Evolutionary conservation across 352 stramenopile genomes (phyloP), one percentile per base, ranked within the genome.

Genomic region (Globisporangium echinulatum): DNA sequence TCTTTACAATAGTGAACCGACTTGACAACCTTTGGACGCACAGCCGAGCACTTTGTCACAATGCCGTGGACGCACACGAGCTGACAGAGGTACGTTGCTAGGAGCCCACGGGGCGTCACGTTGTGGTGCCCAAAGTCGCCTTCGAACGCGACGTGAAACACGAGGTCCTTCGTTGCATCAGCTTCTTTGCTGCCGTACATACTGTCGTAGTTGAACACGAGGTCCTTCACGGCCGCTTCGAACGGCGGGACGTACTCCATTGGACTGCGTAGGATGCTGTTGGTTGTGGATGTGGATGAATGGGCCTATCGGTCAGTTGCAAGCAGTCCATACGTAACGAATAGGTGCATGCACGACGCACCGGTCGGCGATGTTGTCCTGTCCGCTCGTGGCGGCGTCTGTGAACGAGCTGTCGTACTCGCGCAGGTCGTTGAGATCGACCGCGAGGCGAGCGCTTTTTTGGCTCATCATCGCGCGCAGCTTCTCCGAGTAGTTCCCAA

Each of bases 41-140:
- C 93, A 4, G 92, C 80, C 10, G 96, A 97, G 82, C 92, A 96
- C 77, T 99, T 99, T 14, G 97, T 99, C 25, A 99, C 96, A 59
- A 99, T 99, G 13, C 98, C 97, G 68, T 99, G 96, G 0, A 99
- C 96, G 64, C 96, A 99, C 46, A 99, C 96, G 61, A 99, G 87
- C 56, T 97, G 86, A 8, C 91, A 92, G 9, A 99, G 71, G 42
- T 94, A 94, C 6, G 73, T 84, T 8, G 93, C 93, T 7, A 93
- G 81, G 36, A 99, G 77, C 0, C 88, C 85, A 43, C 97, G 86
- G n/a, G 97, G 97, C 63, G 87, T 97, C 14, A 98, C 85, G 48
- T 98, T 89, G 63, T 94, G 75, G 55, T 89, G 77, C 10, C 92
- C 94, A 54, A 99, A 97, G 57, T 96, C 87, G 37, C 97, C 97